Base-by-base conservation (phyloP, 257 asterid genomes). In the Solanum paucissectum region DNA sequence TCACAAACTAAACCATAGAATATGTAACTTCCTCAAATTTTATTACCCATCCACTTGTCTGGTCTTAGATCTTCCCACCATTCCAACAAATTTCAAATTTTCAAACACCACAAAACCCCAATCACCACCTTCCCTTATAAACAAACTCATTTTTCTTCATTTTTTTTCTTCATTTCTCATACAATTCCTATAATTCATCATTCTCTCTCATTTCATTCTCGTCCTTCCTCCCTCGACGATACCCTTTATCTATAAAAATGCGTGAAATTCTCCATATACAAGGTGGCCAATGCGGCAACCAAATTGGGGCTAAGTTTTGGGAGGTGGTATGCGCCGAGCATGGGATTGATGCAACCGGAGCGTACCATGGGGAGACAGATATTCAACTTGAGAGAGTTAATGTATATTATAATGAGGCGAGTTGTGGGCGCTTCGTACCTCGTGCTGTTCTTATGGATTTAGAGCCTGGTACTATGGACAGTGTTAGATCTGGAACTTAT, bases 231-330 rank as follows among this genome's bases (percentile, higher is more conserved):
- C 44, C 10, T 64, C 6, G 21, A 13, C 88, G 38, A 36, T 21
- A 46, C 85, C 37, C 34, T 73, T 3, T 3, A 25, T 12, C 73
- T 25, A 11, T 27, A 64, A 89, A 87, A 40, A 92, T 92, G 93
- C 91, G 94, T 83, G 94, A 92, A 71, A 92, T 92, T 49, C 91
- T 92, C 37, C 94, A 92, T 87, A 92, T 92, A 18, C 93, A 92
- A 89, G 93, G 93, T 5, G 94, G 94, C 49, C 94, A 92, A 62
- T 92, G 94, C 69, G 94, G 93, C 73, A 92, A 92, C 91, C 93
- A 92, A 88, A 92, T 92, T 77, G 93, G 94, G 14, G 86, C 94
- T 81, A 91, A n/a, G n/a, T n/a, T n/a, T n/a, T n/a, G n/a, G n/a
- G n/a, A n/a, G n/a, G n/a, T n/a, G n/a, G n/a, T n/a, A n/a, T n/a